phyloP scores from a whole-genome alignment of 2,329 filamentous ascomycete species.

The Penicillium sp. region DNA sequence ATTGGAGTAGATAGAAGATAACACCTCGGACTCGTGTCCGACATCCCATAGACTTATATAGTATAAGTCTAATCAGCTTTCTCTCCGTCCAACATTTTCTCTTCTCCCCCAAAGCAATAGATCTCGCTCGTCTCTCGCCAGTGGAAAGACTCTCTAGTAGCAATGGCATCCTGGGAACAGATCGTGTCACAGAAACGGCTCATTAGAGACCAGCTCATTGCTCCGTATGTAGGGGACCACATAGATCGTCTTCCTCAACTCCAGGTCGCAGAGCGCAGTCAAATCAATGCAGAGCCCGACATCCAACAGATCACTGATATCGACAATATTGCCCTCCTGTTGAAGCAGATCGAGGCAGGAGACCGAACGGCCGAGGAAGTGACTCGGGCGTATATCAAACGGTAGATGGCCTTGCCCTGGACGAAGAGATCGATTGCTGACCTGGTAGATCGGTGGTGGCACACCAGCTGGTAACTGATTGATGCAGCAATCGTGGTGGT shows the following conservation, averaged over 20 bases:
- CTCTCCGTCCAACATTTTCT: too few species aligned
- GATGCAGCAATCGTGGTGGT: background rate
- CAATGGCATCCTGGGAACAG: constrained; percentile 30
- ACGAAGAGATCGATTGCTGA: constrained; percentile 2
- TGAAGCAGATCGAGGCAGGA: constrained; percentile 22
- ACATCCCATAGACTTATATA: background rate
- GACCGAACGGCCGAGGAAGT: constrained; percentile 34
- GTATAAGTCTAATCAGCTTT: background rate
- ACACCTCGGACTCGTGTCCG: too few species aligned
- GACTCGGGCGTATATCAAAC: constrained; percentile 34
- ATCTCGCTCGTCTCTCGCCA: too few species aligned
- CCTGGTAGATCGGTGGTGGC: constrained; percentile 28
- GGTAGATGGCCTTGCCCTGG: constrained; percentile 21
- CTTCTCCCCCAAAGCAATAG: too few species aligned
- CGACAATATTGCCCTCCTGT: constrained; percentile 25
- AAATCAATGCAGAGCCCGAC: constrained; percentile 22
- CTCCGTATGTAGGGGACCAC: background rate
- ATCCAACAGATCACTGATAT: constrained; percentile 36
- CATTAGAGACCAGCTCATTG: constrained; percentile 28
- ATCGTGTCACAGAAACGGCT: constrained; percentile 32
- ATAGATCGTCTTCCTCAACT: constrained; percentile 26
- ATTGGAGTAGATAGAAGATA: too few species aligned
- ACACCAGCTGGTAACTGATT: constrained; percentile 27
- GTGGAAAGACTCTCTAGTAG: background rate
- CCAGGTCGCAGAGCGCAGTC: constrained; percentile 27